phyloP scores from a whole-genome alignment of 371 early-diverging fungal species.

The Mortierella sp. region DNA sequence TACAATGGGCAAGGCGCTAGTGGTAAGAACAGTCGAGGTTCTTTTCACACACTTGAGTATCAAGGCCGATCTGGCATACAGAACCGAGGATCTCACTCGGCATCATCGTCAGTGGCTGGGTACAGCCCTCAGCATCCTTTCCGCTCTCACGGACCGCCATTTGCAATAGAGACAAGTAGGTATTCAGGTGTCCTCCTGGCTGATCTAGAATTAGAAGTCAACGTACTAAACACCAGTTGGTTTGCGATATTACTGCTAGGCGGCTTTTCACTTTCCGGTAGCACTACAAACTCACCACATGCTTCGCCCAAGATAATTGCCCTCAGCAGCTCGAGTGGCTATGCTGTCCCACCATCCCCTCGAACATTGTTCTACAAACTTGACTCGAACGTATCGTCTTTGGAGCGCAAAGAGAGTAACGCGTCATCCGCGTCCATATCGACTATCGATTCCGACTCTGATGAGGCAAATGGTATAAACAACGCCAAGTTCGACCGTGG shows the following conservation, averaged over 20 bases:
- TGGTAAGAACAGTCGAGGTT: constrained; percentile 7
- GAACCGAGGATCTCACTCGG: constrained; percentile 10
- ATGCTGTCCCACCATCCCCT: constrained; percentile 9
- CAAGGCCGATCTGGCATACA: constrained; percentile 13
- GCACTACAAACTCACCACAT: constrained; percentile 3
- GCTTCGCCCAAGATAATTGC: constrained; percentile 17
- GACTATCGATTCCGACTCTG: constrained; percentile 9
- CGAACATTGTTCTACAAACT: constrained; percentile 3
- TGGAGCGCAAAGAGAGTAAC: constrained; percentile 16
- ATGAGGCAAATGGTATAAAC: not conserved
- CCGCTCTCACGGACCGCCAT: not conserved
- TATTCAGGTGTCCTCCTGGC: too few species aligned
- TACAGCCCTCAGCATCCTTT: not conserved
- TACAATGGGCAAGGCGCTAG: not conserved
- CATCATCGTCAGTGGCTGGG: constrained; percentile 8
- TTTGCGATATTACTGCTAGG: not conserved
- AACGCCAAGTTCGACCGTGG: not conserved
- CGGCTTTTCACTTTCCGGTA: not conserved
- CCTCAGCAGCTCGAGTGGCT: not conserved
- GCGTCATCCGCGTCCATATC: constrained; percentile 23
- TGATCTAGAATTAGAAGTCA: not conserved
- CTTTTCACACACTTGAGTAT: constrained; percentile 2
- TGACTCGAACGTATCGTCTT: not conserved
- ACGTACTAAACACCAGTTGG: not conserved
- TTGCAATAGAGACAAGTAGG: constrained; percentile 4